A percentile compares a stretch with the other conserved stretches of the same genome.
Conservation (phyloP, 176 grass and related monocot genomes). For the Zea luxurians region DNA sequence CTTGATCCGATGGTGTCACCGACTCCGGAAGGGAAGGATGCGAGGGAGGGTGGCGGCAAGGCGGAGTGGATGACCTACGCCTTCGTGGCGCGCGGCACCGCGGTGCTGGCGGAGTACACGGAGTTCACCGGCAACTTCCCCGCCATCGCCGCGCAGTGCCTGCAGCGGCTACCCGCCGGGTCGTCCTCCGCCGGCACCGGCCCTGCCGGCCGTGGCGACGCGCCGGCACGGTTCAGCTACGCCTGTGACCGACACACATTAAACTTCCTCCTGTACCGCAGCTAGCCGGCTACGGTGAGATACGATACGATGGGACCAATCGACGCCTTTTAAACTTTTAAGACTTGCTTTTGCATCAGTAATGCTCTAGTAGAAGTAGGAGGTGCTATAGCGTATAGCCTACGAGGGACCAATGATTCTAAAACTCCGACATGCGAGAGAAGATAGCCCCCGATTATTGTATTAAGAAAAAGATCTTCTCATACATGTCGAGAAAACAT, state of each 20-base stretch:
- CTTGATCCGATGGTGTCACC: constrained; percentile 39
- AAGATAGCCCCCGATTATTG: too few species aligned
- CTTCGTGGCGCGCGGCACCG: constrained; percentile 88
- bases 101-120: constrained; percentile 89
- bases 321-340: not conserved
- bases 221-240: constrained; percentile 60
- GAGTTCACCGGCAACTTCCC: constrained; percentile 96
- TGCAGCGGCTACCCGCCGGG: constrained; percentile 71
- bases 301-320: not conserved
- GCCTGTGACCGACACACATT: constrained; percentile 86
- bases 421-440: too few species aligned
- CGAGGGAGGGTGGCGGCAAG: constrained; percentile 41
- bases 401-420: too few species aligned
- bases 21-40: constrained; percentile 2
- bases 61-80: constrained; percentile 84
- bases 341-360: too few species aligned
- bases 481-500: too few species aligned
- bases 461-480: too few species aligned
- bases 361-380: not conserved
- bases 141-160: constrained; percentile 74
- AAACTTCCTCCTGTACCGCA: constrained; percentile 82
- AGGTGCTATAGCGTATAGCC: not conserved
- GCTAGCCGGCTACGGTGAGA: constrained; percentile 77
- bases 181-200: constrained; percentile 27
- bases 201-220: not conserved